Base-by-base conservation (phyloP, 1,139 yeast genomes). In the Suhomyces ambrosiae region DNA sequence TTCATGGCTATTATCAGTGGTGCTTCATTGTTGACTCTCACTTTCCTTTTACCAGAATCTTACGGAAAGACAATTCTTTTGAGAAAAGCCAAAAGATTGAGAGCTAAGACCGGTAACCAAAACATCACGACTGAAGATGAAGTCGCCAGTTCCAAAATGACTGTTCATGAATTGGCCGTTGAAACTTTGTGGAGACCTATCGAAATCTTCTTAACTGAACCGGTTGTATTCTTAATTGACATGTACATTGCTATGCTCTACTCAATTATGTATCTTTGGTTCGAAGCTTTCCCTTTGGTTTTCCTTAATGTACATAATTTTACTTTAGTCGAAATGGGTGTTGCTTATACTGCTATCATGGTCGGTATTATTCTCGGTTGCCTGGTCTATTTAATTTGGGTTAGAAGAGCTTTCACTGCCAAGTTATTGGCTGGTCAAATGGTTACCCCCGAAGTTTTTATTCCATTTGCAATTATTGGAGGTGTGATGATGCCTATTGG, bases 241-340 rank as follows among this genome's bases (percentile, higher is more conserved):
- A 21, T 74, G 14, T 79, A 80, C 54, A 60, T 75, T 47, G 71
- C 82, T 2, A 58, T 80, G 50, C 65, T 74, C 13, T 80, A 80
- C 56, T 71, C 81, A 19, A 58, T 76, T 22, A 54, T 76, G 53
- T 80, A 79, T 51, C 60, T 79, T 33, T 80, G 76, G 68, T 77
- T 80, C 48, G 86, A 80, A 54, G 81, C 80, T 0, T 74, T 76
- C 55, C 86, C 86, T 7, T 65, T 79, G 35, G 79, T 77, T 1
- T 79, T 73, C 45, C 38, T 47, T 7, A 74, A 64, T 4, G 52
- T 65, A 23, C 65, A 74, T 46, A 53, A 64, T 33, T 80, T 80
- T 55, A 71, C 78, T n/a, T 48, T 65, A 28, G 63, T 79, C 12
- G 73, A 74, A 37, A 52, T 63, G 51, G 85, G 84, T 17, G 59